A percentile compares a stretch with the other conserved stretches of the same genome.
These are phyloP conservation scores for Boechera retrofracta DNA, from an alignment of 345 rosid genomes.

Conservation along the genomic window DNA sequence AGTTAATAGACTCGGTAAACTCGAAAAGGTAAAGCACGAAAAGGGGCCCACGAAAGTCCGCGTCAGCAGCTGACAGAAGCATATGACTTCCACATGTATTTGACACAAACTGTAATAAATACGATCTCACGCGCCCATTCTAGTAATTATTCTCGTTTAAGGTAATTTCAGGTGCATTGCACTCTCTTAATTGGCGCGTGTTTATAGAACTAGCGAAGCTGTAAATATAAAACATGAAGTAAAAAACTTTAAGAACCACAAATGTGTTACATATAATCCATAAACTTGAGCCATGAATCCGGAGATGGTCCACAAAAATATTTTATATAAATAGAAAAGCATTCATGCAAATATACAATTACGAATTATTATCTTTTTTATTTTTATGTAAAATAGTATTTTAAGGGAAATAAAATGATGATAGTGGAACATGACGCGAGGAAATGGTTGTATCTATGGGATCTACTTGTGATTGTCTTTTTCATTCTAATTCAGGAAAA, in stretches of 20 bases:
- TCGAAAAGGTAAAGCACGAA: neutral
- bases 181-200: neutral
- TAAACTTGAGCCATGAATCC: constrained; percentile 22
- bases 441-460: constrained; percentile 28
- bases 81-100: constrained; percentile 36
- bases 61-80: constrained; percentile 45
- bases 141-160: neutral
- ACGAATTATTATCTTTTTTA: neutral
- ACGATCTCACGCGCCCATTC: constrained; percentile 28
- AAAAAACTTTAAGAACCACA: constrained; percentile 9
- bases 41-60: constrained; percentile 25
- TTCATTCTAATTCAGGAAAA: constrained; percentile 9
- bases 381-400: neutral
- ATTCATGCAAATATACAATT: constrained; percentile 6
- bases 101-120: constrained; percentile 26
- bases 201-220: neutral
- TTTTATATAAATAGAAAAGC: neutral
- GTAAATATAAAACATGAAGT: neutral
- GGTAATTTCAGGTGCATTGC: neutral
- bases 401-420: constrained; percentile 2
- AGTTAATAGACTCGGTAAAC: neutral
- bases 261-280: constrained; percentile 6
- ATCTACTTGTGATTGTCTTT: constrained; percentile 35
- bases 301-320: constrained; percentile 4
- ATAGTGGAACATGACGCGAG: constrained; percentile 35